phyloP scores from a whole-genome alignment of 345 rosid genomes.

The Eucalyptus tenuipes region DNA sequence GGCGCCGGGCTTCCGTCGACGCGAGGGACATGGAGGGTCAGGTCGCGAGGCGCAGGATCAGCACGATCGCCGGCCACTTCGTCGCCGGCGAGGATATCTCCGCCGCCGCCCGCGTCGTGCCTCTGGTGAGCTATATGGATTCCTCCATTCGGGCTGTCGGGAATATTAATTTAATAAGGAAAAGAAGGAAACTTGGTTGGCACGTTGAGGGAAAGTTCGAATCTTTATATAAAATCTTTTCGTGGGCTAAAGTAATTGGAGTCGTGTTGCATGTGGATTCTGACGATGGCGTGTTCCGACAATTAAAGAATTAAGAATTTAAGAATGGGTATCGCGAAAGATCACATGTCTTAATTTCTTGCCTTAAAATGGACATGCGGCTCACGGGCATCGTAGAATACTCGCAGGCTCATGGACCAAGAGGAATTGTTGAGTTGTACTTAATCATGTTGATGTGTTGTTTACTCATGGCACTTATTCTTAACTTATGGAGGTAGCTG shows the following conservation, averaged over 20 bases:
- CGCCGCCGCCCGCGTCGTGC: conserved; percentile 35
- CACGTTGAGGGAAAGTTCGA: background rate
- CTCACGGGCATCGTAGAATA: background rate
- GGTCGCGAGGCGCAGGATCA: conserved; percentile 48
- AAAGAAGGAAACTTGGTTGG: background rate
- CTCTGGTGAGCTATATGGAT: conserved; percentile 29
- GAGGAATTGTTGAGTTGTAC: background rate
- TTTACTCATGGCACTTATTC: background rate
- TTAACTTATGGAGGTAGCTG: background rate
- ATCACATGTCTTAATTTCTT: background rate
- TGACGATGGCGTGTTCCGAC: background rate
- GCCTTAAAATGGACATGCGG: background rate
- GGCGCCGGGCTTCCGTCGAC: background rate
- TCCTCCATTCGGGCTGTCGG: background rate
- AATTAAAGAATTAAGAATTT: background rate
- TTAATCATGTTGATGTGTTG: background rate
- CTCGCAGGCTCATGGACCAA: background rate
- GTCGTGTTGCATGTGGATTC: background rate
- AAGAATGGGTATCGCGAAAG: background rate
- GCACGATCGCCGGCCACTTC: conserved; percentile 53
- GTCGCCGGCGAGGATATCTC: conserved; percentile 15
- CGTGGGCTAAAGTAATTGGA: background rate
- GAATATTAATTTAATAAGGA: background rate
- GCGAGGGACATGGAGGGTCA: conserved; percentile 41
- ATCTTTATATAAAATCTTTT: background rate